Conservation (phyloP, 169 alveolate genomes). For the Fabrea salina region DNA sequence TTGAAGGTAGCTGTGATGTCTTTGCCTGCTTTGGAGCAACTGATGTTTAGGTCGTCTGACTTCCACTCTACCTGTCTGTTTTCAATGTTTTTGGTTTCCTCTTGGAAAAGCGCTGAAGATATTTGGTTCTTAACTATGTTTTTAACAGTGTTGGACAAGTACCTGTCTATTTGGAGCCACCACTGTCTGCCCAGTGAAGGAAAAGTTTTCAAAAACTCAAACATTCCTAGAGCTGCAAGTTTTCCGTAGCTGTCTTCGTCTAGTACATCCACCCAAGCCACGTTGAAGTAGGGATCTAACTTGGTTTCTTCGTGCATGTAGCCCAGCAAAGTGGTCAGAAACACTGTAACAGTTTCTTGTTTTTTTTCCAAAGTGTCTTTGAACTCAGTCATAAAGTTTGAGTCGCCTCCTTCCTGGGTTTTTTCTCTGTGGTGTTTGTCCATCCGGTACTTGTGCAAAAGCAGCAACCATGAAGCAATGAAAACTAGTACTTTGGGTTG, state of each 20-base stretch:
- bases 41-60: neutral
- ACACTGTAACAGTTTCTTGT: neutral
- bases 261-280: neutral
- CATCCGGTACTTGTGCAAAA: neutral
- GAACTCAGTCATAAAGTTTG: neutral
- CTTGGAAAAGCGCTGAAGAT: neutral
- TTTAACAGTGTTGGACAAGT: neutral
- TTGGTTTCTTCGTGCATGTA: neutral
- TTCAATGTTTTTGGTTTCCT: neutral
- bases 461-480: neutral
- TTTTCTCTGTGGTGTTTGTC: neutral
- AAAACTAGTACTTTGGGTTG: neutral
- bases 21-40: neutral
- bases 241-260: neutral
- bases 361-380: neutral
- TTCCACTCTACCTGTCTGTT: constrained; percentile 7
- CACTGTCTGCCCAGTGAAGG: neutral
- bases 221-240: neutral
- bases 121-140: neutral
- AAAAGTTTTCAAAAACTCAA: neutral
- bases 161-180: neutral
- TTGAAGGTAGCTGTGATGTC: neutral
- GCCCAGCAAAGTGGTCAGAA: neutral
- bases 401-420: neutral
- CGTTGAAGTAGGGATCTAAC: neutral